Evolutionary conservation across 352 stramenopile species (phyloP).

Genomic region (Phytophthora sp.): DNA sequence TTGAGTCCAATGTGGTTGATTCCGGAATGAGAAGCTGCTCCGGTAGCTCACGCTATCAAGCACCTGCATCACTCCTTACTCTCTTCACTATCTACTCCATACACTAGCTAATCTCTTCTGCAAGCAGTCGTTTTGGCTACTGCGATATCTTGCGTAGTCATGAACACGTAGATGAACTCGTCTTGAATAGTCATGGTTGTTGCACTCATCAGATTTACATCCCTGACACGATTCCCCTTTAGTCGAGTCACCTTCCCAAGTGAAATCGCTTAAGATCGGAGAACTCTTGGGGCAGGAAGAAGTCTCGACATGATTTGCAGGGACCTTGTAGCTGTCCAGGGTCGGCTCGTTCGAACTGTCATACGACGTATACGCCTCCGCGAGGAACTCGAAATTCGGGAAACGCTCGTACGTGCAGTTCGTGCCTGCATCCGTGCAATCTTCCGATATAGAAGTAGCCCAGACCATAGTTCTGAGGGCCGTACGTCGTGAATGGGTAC

Average conservation of each 20-base stretch:
- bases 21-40: too few species aligned
- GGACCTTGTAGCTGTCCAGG: conserved; percentile 26
- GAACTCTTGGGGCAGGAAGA: conserved; percentile 25
- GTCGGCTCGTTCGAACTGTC: conserved; percentile 38
- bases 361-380: conserved; percentile 47
- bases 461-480: conserved; percentile 77
- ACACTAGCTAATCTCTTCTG: too few species aligned
- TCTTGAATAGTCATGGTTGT: too few species aligned
- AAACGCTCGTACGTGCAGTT: conserved; percentile 63
- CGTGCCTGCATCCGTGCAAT: conserved; percentile 54
- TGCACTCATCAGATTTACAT: too few species aligned
- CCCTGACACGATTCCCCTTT: conserved; percentile 30
- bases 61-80: too few species aligned
- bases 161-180: too few species aligned
- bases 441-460: conserved; percentile 71
- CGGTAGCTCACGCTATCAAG: too few species aligned
- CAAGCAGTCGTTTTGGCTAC: too few species aligned
- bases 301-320: conserved; percentile 17
- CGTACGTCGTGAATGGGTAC: conserved; percentile 74
- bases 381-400: conserved; percentile 72
- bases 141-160: too few species aligned
- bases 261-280: not conserved
- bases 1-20: too few species aligned
- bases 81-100: too few species aligned
- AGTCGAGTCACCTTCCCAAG: conserved; percentile 21